A percentile compares a stretch with the other conserved stretches of the same genome.
Evolutionary conservation across 2,329 filamentous ascomycete species (phyloP).

Genomic region (Orbilia quercus): DNA sequence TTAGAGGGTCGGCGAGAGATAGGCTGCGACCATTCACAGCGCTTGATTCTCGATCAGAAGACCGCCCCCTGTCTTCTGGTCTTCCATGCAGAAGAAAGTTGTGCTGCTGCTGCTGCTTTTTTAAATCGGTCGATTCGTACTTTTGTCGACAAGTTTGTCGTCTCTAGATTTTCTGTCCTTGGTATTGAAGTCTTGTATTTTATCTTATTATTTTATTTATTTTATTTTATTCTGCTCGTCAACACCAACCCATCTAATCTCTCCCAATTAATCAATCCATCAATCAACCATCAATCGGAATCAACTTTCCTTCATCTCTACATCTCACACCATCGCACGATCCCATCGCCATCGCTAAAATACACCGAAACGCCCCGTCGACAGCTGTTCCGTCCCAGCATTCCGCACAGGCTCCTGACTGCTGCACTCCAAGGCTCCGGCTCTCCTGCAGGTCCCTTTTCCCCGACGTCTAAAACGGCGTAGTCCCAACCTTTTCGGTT

Average conservation of each 20-base stretch:
- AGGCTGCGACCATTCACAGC: constrained; percentile 43
- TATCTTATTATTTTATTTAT: too few species aligned
- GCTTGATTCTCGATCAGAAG: constrained; percentile 36
- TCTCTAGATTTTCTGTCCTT: too few species aligned
- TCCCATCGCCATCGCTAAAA: constrained; percentile 18
- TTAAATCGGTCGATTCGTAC: not conserved
- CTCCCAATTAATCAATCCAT: constrained; percentile 1
- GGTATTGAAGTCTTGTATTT: too few species aligned
- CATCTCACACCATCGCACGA: constrained; percentile 11
- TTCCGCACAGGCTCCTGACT: too few species aligned
- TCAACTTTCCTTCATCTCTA: not conserved
- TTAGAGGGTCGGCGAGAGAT: constrained; percentile 31
- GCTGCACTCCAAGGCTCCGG: constrained; percentile 8
- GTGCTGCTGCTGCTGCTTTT: not conserved
- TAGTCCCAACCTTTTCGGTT: constrained; percentile 29
- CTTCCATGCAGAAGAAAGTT: not conserved
- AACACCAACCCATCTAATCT: constrained; percentile 5
- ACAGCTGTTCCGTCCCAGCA: not conserved
- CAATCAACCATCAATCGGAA: too few species aligned
- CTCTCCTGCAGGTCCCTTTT: constrained; percentile 7
- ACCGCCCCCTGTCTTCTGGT: constrained; percentile 20
- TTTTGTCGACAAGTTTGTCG: too few species aligned
- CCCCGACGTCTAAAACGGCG: constrained; percentile 28
- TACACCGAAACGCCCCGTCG: constrained; percentile 12
- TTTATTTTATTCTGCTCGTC: constrained; percentile 21